Percentiles rank a stretch among this genome's conserved stretches.
Conservation (phyloP, 2,329 filamentous ascomycete genomes). For the Diaporthe humulicola region DNA sequence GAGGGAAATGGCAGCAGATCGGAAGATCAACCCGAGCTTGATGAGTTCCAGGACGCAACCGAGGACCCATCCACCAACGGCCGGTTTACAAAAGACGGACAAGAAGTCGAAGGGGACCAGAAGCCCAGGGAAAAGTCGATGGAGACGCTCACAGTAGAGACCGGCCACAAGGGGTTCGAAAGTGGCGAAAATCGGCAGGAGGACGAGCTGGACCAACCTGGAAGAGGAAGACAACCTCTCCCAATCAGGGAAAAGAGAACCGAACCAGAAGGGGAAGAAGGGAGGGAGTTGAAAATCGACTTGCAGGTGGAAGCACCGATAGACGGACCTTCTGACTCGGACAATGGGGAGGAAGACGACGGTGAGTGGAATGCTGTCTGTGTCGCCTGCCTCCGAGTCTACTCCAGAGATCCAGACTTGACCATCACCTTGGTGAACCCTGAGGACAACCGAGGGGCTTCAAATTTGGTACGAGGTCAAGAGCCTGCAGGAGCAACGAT, state of each 20-base stretch:
- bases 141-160: background rate
- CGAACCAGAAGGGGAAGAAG: background rate
- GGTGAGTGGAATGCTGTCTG: constrained; percentile 58
- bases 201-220: background rate
- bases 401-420: constrained; percentile 52
- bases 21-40: background rate
- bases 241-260: background rate
- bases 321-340: constrained; percentile 37
- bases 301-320: constrained; percentile 3
- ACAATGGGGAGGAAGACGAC: constrained; percentile 40
- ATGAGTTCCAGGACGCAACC: constrained; percentile 8
- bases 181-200: background rate
- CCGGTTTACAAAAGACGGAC: background rate
- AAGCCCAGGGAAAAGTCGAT: background rate
- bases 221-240: no score
- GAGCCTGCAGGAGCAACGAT: constrained; percentile 49
- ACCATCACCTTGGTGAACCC: constrained; percentile 52
- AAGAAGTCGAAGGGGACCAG: background rate
- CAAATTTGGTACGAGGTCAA: constrained; percentile 46
- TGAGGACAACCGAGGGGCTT: constrained; percentile 47
- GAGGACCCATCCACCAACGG: background rate
- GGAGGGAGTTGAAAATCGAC: no score
- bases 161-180: background rate
- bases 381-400: constrained; percentile 55
- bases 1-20: background rate